Base-by-base conservation (phyloP, 2,329 filamentous ascomycete species). In the Fusarium clavum region DNA sequence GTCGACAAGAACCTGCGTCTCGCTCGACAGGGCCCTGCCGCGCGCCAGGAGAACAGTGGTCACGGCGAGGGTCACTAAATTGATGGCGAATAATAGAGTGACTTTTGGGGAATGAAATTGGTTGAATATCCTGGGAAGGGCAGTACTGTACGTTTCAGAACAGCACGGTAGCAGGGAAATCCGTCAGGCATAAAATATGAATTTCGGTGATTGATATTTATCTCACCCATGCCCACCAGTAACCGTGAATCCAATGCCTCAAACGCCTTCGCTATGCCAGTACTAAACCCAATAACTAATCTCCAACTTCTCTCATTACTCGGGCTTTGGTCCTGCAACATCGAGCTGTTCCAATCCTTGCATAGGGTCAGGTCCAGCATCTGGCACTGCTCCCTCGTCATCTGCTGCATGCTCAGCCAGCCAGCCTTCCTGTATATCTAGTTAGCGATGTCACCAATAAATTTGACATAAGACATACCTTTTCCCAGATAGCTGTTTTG, bases 401-500 rank as follows among this genome's bases (percentile, higher is more conserved):
- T 57, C 69, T 43, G 89, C 92, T 47, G 93, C 93, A 83, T 98
- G 88, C 78, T 97, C 92, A 45, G 94, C 92, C 76, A 98, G 83
- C 89, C 96, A 99, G 43, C 92, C 92, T 84, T 99, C 97, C 95
- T 98, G 73, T 59, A 27, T 24, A 46, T 11, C 18, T 13, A 41
- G 57, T 71, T 30, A 74, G 64, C 10, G 55, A 24, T 8, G 12
- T 34, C 27, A 57, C n/a, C 62, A 45, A 57, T 25, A 54, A 32
- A 30, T 56, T 25, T 34, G 18, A 1, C 13, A n/a, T 14, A 6
- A 12, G 22, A 80, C 87, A 53, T 81, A 97, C 96, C 90, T 98
- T 95, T 80, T 98, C 93, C 97, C 96, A 99, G 49, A 99, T 86
- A 30, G 96, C 97, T 46, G 92, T 97, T 81, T 94, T 97, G 83